These are phyloP conservation scores for Strobilomyces dryophilus DNA, from an alignment of 768 basidiomycete species.

Conservation along the genomic window DNA sequence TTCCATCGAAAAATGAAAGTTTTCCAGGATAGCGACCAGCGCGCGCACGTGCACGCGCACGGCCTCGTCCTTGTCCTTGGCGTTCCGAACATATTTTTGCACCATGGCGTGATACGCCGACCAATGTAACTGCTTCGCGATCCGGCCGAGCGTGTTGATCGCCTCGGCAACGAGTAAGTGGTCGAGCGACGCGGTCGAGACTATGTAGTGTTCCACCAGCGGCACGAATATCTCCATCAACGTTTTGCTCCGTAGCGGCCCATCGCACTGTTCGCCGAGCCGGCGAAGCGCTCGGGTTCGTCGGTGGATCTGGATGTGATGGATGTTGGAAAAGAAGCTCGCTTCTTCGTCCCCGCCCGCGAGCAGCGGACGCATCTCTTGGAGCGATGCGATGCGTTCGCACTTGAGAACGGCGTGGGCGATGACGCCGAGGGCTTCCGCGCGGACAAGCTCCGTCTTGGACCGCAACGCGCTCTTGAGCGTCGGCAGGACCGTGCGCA, in stretches of 20 bases:
- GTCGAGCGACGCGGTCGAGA: constrained; percentile 56
- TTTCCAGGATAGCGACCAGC: constrained; percentile 79
- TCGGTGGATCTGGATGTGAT: constrained; percentile 90
- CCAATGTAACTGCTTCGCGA: constrained; percentile 80
- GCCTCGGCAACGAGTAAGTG: constrained; percentile 92
- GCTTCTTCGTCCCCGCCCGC: constrained; percentile 91
- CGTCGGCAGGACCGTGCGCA: constrained; percentile 66
- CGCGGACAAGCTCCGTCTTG: constrained; percentile 81
- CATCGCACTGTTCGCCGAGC: constrained; percentile 73
- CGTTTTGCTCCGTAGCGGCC: constrained; percentile 63
- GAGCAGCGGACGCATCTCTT: constrained; percentile 78
- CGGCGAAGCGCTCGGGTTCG: constrained; percentile 81
- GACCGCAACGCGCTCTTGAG: constrained; percentile 77
- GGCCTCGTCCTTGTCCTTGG: constrained; percentile 60
- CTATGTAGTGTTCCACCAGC: constrained; percentile 77
- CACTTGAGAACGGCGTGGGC: constrained; percentile 70
- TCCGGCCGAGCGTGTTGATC: constrained; percentile 69
- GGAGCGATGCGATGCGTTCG: constrained; percentile 51
- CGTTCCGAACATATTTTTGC: constrained; percentile 73
- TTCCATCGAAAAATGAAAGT: constrained; percentile 89
- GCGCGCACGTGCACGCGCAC: constrained; percentile 83
- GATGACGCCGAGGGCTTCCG: constrained; percentile 77
- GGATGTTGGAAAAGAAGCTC: constrained; percentile 94
- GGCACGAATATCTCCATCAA: constrained; percentile 84
- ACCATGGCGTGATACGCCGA: constrained; percentile 76